Base-by-base conservation (phyloP, 352 stramenopile species). In the Lagenidium giganteum region DNA sequence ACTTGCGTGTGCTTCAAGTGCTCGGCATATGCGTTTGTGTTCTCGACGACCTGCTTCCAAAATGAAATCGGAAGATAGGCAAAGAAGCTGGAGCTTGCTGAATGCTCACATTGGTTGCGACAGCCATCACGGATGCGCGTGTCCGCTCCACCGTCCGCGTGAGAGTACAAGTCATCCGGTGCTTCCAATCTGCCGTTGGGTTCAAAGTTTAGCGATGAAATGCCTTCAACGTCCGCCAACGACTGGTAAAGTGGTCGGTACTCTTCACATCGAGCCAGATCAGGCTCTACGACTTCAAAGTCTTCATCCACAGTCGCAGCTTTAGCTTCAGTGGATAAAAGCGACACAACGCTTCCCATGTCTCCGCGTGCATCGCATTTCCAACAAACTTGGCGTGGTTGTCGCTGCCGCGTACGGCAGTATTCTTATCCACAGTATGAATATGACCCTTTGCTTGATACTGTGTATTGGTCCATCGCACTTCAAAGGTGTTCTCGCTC, bases 161-260 rank as follows among this genome's bases (percentile, higher is more conserved):
- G 48, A 2, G 26, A 29, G 34, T 46, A 49, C 12, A 49, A 29
- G 14, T 51, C 40, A 2, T 30, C 14, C 2, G 40, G 48, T 17
- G 49, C 40, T 28, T 46, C 4, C 48, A 49, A 47, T 1, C n/a
- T 8, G 16, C 25, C 38, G 17, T 7, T 29, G 4, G 48, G 40
- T 14, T 46, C 26, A 28, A 50, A 57, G 25, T 51, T 35, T 12
- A 57, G 40, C n/a, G n/a, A n/a, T n/a, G n/a, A n/a, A n/a, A n/a
- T n/a, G n/a, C n/a, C n/a, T n/a, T n/a, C n/a, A n/a, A n/a, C n/a
- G n/a, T n/a, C n/a, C n/a, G n/a, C n/a, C n/a, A n/a, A n/a, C n/a
- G n/a, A n/a, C n/a, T n/a, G n/a, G n/a, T n/a, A n/a, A n/a, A n/a
- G n/a, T n/a, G n/a, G n/a, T n/a, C n/a, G n/a, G n/a, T n/a, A n/a